Evolutionary conservation across 257 asterid species (phyloP).

Genomic region (Jacaranda mimosifolia): DNA sequence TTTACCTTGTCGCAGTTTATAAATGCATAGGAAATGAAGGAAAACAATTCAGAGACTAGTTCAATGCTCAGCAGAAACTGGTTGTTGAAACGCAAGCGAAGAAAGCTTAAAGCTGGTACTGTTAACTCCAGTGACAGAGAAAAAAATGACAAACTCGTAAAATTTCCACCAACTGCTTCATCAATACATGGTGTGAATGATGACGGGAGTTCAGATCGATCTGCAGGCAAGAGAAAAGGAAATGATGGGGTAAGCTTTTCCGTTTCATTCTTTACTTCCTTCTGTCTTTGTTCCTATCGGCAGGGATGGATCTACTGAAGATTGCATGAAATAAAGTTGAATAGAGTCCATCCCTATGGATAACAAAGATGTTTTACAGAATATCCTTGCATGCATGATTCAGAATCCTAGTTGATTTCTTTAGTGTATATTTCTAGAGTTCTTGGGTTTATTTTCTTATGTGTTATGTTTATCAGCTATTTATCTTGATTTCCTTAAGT

Average conservation of each 20-base stretch:
- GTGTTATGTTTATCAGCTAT: not conserved
- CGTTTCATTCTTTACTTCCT: not conserved
- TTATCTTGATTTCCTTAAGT: not conserved
- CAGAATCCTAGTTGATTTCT: constrained; percentile 10
- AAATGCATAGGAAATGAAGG: constrained; percentile 52
- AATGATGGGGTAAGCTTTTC: constrained; percentile 68
- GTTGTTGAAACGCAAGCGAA: constrained; percentile 67
- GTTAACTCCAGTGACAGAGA: constrained; percentile 47
- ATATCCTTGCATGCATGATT: constrained; percentile 2
- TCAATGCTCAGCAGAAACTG: constrained; percentile 58
- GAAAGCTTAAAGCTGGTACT: constrained; percentile 56
- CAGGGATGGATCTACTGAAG: not conserved
- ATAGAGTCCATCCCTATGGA: not conserved
- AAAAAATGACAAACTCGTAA: constrained; percentile 42
- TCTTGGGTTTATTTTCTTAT: not conserved
- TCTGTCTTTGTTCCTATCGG: not conserved
- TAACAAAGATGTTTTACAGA: not conserved
- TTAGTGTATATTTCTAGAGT: constrained; percentile 17
- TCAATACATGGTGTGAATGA: constrained; percentile 37
- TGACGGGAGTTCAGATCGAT: constrained; percentile 38
- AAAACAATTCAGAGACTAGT: constrained; percentile 49
- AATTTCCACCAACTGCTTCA: constrained; percentile 42
- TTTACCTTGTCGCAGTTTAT: constrained; percentile 31
- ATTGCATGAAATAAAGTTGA: not conserved
- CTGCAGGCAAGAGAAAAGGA: constrained; percentile 63